Evolutionary conservation across 495 filamentous ascomycete species (phyloP), one percentile per base, ranked within the genome.

Genomic region (Eremomyces bilateralis): DNA sequence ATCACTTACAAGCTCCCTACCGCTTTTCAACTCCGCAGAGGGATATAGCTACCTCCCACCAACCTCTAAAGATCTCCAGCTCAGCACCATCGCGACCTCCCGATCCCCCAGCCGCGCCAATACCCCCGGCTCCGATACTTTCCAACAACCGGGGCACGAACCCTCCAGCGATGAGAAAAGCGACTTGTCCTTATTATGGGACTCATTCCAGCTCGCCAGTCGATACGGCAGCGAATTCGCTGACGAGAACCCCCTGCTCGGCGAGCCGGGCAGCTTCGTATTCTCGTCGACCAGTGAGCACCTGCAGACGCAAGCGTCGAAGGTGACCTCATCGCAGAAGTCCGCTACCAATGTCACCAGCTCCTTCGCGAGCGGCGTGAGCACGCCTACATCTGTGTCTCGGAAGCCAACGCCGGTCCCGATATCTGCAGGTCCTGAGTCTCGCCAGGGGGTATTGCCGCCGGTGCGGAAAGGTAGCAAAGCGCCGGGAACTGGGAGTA

Each of bases 221-320:
- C 27, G 35, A 11, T 52, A 47, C 42, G 42, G 40, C 20, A 34
- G 44, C 31, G 84, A 95, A 35, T 91, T 69, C 53, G 82, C 88
- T 70, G 82, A 97, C 53, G 82, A 92, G 50, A 88, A 74, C 43
- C 81, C 82, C 2, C 66, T 92, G 31, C 69, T 76, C 1, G 84
- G 84, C 30, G 73, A 78, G 44, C 84, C 84, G 0, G 83, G 84
- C 15, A 69, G 71, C n/a, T 91, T 92, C 54, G 73, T 76, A 35
- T 61, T 90, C 33, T 69, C 69, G 8, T 72, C 62, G 20, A 67
- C 69, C 2, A 36, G 3, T 15, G 62, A 60, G 34, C 21, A 61
- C 56, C 43, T 49, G 49, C 53, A 34, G 57, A 42, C 49, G 29
- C 36, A 37, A 42, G n/a, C n/a, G n/a, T n/a, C n/a, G n/a, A n/a